Conservation (phyloP, 805 yeast species). For the Schwanniomyces occidentalis region DNA sequence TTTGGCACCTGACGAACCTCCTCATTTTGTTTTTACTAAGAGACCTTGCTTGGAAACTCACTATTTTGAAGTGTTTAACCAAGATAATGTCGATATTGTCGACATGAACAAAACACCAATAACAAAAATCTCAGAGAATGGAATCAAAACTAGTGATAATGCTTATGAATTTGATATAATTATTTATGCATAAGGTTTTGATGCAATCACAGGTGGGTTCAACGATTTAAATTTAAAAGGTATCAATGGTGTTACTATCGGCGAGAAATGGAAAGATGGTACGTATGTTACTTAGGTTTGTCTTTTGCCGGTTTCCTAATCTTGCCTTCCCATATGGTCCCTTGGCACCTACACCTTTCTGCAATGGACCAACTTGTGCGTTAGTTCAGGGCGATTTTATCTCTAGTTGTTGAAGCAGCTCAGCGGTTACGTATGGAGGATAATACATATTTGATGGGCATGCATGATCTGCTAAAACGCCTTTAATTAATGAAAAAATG, state of each 20-base stretch:
- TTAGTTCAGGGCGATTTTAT: constrained; percentile 23
- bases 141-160: constrained; percentile 12
- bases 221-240: constrained; percentile 5
- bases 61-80: constrained; percentile 15
- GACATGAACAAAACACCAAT: constrained; percentile 16
- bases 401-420: no score
- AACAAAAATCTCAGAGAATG: constrained; percentile 12
- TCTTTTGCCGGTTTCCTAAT: constrained; percentile 24
- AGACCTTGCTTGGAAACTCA: constrained; percentile 18
- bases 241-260: constrained; percentile 5
- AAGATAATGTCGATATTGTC: constrained; percentile 18
- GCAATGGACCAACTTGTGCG: constrained; percentile 26
- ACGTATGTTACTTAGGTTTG: constrained; percentile 23
- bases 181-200: constrained; percentile 18
- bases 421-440: no score
- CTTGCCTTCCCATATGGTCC: constrained; percentile 30
- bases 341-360: constrained; percentile 28
- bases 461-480: no score
- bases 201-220: constrained; percentile 21
- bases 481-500: no score
- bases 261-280: constrained; percentile 21
- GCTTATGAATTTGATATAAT: constrained; percentile 14
- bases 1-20: constrained; percentile 22
- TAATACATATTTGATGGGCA: no score
- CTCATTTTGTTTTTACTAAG: constrained; percentile 16